These are phyloP conservation scores for Baudoinia panamericana DNA, from an alignment of 495 filamentous ascomycete genomes.

Conservation along the genomic window DNA sequence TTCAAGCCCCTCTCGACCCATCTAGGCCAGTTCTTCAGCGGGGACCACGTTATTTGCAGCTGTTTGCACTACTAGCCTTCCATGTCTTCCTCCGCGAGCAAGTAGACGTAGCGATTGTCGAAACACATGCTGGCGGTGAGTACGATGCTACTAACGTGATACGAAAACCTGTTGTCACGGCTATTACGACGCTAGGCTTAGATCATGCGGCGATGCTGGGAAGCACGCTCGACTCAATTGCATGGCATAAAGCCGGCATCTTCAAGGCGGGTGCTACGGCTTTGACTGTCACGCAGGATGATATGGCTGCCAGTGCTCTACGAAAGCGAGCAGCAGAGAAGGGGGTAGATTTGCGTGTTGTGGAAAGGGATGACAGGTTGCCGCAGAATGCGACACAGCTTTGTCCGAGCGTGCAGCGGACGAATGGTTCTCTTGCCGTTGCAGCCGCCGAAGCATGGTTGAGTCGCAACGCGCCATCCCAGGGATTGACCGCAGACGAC, in stretches of 20 bases:
- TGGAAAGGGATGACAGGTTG: constrained; percentile 15
- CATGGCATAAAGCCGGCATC: constrained; percentile 27
- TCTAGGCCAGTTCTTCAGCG: neutral
- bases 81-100: constrained; percentile 21
- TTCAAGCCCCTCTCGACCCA: constrained; percentile 1
- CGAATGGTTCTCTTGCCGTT: constrained; percentile 33
- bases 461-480: neutral
- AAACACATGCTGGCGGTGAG: constrained; percentile 21
- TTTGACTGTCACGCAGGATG: constrained; percentile 13
- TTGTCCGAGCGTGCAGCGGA: constrained; percentile 29
- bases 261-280: constrained; percentile 20
- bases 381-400: constrained; percentile 22
- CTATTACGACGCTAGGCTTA: constrained; percentile 21
- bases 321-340: constrained; percentile 13
- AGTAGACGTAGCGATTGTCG: constrained; percentile 21
- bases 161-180: constrained; percentile 18
- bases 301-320: constrained; percentile 2
- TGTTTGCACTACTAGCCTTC: constrained; percentile 21
- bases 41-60: constrained; percentile 44
- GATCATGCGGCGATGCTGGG: constrained; percentile 21
- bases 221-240: constrained; percentile 21
- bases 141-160: constrained; percentile 24
- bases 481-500: constrained; percentile 17
- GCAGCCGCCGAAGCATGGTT: constrained; percentile 17
- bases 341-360: constrained; percentile 9